Percentiles rank a stretch among this genome's conserved stretches.
These are phyloP conservation scores for Stachybotrys echinatus DNA, from an alignment of 2,329 filamentous ascomycete genomes.

Conservation along the genomic window DNA sequence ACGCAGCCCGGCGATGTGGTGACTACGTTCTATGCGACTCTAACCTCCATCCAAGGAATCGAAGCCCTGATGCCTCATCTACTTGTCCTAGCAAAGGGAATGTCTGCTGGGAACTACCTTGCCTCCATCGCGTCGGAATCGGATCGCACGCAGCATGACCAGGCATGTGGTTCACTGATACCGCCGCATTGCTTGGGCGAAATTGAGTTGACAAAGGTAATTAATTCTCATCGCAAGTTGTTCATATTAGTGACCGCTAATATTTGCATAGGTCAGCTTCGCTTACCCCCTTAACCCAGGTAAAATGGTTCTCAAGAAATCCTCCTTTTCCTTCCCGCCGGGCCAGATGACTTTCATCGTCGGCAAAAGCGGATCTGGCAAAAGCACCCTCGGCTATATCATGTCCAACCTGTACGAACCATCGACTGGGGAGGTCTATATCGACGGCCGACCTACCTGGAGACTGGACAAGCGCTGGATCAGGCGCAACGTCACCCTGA, in stretches of 20 bases:
- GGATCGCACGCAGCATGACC: not conserved
- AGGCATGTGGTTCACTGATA: not conserved
- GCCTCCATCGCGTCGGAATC: constrained; percentile 30
- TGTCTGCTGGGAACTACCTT: constrained; percentile 64
- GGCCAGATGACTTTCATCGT: constrained; percentile 76
- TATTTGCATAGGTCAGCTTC: constrained; percentile 61
- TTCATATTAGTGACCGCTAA: constrained; percentile 8
- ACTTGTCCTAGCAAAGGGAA: constrained; percentile 73
- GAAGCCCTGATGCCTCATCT: constrained; percentile 72
- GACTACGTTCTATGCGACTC: constrained; percentile 78
- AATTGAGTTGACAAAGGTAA: constrained; percentile 64
- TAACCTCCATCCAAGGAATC: constrained; percentile 71
- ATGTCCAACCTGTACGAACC: constrained; percentile 74
- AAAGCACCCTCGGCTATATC: constrained; percentile 81
- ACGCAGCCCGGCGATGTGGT: constrained; percentile 63
- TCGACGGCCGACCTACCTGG: constrained; percentile 63
- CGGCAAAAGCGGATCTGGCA: constrained; percentile 84
- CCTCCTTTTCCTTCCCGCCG: constrained; percentile 64
- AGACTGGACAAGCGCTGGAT: constrained; percentile 66
- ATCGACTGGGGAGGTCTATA: constrained; percentile 54
- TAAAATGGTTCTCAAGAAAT: constrained; percentile 52
- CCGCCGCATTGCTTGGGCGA: constrained; percentile 39
- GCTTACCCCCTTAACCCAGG: constrained; percentile 69
- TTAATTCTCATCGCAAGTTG: not conserved
- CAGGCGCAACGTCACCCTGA: constrained; percentile 68